A percentile compares a stretch with the other conserved stretches of the same genome.
Conservation (phyloP, 768 basidiomycete species). For the Psilocybe sp. region DNA sequence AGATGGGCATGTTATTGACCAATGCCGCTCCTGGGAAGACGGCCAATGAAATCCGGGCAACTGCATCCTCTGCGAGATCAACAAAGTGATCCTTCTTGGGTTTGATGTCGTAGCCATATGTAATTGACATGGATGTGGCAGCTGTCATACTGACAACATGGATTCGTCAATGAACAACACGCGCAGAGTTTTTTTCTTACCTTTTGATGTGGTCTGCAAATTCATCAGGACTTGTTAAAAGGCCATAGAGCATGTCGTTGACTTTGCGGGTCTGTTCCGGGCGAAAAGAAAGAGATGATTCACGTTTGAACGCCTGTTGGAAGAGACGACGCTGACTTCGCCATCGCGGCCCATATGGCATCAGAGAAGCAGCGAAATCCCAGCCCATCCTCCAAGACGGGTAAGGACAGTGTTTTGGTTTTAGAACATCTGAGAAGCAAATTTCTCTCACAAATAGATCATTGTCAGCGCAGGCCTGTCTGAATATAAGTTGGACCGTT, state of each 20-base stretch:
- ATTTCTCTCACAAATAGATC: no score
- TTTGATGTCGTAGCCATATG: conserved; percentile 30
- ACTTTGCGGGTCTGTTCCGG: conserved; percentile 25
- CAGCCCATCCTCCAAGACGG: conserved; percentile 26
- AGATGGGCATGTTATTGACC: conserved; percentile 25
- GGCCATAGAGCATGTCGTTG: conserved; percentile 30
- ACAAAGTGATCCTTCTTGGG: conserved; percentile 22
- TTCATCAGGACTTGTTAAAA: conserved; percentile 12
- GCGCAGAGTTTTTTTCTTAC: conserved; percentile 1
- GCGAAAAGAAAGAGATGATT: conserved; percentile 19
- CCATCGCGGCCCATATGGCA: conserved; percentile 32
- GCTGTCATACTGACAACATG: conserved; percentile 25
- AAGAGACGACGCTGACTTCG: conserved; percentile 30
- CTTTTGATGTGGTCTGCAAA: conserved; percentile 11
- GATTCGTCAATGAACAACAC: neutral
- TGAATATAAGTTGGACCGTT: no score
- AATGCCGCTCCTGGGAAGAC: conserved; percentile 18
- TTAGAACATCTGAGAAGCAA: no score
- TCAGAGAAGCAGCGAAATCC: conserved; percentile 29
- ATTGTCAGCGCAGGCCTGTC: no score
- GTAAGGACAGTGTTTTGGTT: no score
- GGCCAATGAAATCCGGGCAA: conserved; percentile 13
- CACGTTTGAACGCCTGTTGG: conserved; percentile 29
- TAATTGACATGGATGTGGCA: conserved; percentile 30
- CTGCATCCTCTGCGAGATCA: conserved; percentile 14